phyloP scores from a whole-genome alignment of 495 filamentous ascomycete species.

The Letharia columbiana region DNA sequence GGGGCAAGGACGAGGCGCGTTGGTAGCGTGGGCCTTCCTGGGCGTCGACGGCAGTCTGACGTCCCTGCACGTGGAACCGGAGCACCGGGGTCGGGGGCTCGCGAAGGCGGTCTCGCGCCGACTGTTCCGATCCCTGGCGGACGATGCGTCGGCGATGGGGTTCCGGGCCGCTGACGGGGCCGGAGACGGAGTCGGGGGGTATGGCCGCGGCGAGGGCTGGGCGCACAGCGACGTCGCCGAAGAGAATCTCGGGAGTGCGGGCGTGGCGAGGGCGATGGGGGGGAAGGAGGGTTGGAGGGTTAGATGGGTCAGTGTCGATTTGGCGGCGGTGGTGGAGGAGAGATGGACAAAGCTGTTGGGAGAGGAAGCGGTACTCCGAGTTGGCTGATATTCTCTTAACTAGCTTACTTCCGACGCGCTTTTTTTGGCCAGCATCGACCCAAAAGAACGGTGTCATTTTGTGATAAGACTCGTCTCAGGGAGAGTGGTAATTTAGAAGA shows the following conservation, averaged over 20 bases:
- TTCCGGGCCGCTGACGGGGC: constrained; percentile 25
- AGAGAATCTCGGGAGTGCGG: constrained; percentile 39
- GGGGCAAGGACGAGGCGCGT: too few relatives aligned
- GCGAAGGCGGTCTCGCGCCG: constrained; percentile 34
- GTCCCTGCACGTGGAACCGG: constrained; percentile 43
- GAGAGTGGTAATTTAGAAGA: too few relatives aligned
- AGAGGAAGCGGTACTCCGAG: constrained; percentile 20
- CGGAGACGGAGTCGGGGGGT: neutral
- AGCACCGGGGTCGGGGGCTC: constrained; percentile 39
- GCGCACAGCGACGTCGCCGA: constrained; percentile 40
- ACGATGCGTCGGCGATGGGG: constrained; percentile 20
- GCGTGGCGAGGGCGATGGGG: constrained; percentile 45
- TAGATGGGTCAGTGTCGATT: constrained; percentile 39
- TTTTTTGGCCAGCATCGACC: too few relatives aligned
- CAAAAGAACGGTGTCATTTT: too few relatives aligned
- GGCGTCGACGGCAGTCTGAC: constrained; percentile 40
- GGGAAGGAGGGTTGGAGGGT: constrained; percentile 32
- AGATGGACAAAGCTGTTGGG: constrained; percentile 33
- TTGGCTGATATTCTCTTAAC: too few relatives aligned
- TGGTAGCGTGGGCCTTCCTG: constrained; percentile 31
- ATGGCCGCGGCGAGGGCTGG: constrained; percentile 28
- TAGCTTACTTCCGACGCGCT: too few relatives aligned
- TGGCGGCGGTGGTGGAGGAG: constrained; percentile 19
- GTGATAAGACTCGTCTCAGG: too few relatives aligned
- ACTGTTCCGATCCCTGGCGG: constrained; percentile 20